Base-by-base conservation (phyloP, 176 grass and related monocot genomes). In the Musa beccarii region DNA sequence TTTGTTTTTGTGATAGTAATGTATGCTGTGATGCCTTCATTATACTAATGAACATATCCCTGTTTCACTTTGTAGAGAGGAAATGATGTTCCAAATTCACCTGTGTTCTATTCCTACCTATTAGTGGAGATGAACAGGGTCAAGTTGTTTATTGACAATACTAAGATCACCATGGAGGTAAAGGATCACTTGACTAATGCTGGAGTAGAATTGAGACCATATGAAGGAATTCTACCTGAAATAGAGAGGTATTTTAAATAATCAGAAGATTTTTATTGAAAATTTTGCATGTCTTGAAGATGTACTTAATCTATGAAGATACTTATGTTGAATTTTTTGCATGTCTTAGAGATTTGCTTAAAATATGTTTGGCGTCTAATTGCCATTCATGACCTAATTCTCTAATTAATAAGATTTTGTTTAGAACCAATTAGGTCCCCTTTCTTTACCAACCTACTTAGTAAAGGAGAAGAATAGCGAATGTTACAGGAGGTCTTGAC, bases 21-120 rank as follows among this genome's bases (percentile, higher is more conserved):
- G 34, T 28, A 71, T 79, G 54, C 59, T 68, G 69, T 69, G n/a
- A 53, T 65, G 19, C 56, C 69, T 76, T 81, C 64, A 29, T 64
- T 80, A 49, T 49, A 53, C 63, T 93, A 70, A 80, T 80, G 52
- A 1, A 43, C 78, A 26, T 73, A 16, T 54, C 62, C 74, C 28
- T 53, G 80, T 84, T 74, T 52, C 61, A 85, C 34, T 80, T 63
- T 93, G 84, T 82, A 97, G 94, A 93, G 94, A 84, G 94, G 94
- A 84, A 91, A 74, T 83, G 94, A 97, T 80, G 80, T 91, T 79
- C 90, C 94, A 57, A 71, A 97, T 75, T 97, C 94, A 76, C 94
- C 94, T 84, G 90, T 97, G 65, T 97, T 93, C 81, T 97, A 97
- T 84, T 82, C 87, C 72, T 93, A 97, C 84, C 78, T 97, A 51